phyloP scores from a whole-genome alignment of 1,284 basidiomycete genomes.

The Sparassis latifolia region DNA sequence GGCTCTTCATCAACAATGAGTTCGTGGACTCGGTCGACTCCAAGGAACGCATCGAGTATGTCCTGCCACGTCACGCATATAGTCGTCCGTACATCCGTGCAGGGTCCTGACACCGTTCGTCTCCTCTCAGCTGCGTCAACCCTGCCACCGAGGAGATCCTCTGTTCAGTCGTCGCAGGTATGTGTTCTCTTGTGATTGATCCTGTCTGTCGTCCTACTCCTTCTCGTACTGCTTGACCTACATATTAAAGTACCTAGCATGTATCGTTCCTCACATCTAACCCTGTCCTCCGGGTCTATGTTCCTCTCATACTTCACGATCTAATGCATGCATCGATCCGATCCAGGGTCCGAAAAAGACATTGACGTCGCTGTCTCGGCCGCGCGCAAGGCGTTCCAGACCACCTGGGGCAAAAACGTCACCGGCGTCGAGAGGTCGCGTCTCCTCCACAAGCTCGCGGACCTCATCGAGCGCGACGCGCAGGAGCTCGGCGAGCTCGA shows the following conservation, averaged over 20 bases:
- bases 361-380: conserved; percentile 80
- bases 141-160: conserved; percentile 71
- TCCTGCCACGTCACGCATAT: conserved; percentile 7
- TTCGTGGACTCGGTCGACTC: conserved; percentile 69
- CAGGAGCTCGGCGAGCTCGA: conserved; percentile 77
- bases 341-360: conserved; percentile 63
- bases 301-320: not conserved
- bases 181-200: conserved; percentile 3
- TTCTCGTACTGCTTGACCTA: too few species aligned
- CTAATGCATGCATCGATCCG: not conserved
- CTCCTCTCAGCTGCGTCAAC: conserved; percentile 49
- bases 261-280: not conserved
- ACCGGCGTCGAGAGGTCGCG: conserved; percentile 77
- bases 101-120: not conserved
- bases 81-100: not conserved
- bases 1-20: conserved; percentile 88
- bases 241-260: not conserved
- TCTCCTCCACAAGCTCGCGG: conserved; percentile 82
- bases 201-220: too few species aligned
- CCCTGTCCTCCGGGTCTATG: not conserved
- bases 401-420: conserved; percentile 86
- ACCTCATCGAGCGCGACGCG: conserved; percentile 84
- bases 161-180: conserved; percentile 64
- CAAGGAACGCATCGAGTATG: conserved; percentile 51
- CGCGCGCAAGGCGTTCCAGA: conserved; percentile 80